Percentiles rank a stretch among this genome's conserved stretches.
These are phyloP conservation scores for Exophiala calicioides DNA, from an alignment of 2,329 filamentous ascomycete genomes.

Conservation along the genomic window DNA sequence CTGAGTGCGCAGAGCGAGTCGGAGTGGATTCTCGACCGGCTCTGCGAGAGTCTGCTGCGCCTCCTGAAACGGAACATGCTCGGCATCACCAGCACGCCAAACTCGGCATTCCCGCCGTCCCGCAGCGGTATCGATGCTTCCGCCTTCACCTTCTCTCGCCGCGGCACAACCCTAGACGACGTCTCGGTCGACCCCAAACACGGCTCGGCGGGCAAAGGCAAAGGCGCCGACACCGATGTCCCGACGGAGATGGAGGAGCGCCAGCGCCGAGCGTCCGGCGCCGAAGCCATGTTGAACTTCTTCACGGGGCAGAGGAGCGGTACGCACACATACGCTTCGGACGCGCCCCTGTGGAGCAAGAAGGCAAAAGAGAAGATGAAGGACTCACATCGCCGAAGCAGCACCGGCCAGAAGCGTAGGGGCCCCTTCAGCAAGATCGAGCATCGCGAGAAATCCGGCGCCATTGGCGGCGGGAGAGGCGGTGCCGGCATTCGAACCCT, in stretches of 20 bases:
- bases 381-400: conserved; percentile 3
- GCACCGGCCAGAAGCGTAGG: conserved; percentile 6
- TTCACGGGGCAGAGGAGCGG: conserved; percentile 26
- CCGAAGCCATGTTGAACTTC: conserved; percentile 24
- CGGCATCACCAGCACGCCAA: conserved; percentile 7
- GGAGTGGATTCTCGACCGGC: conserved; percentile 66
- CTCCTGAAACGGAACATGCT: conserved; percentile 28
- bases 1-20: conserved; percentile 63
- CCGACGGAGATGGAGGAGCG: conserved; percentile 11
- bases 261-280: conserved; percentile 23
- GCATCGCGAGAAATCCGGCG: background rate
- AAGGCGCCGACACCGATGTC: background rate
- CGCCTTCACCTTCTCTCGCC: conserved; percentile 11
- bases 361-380: conserved; percentile 19
- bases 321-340: conserved; percentile 14
- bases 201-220: conserved; percentile 10
- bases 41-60: conserved; percentile 65
- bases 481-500: conserved; percentile 19
- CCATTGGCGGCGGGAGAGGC: conserved; percentile 20
- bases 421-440: conserved; percentile 22
- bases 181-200: background rate
- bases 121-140: conserved; percentile 10
- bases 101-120: conserved; percentile 2
- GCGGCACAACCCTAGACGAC: conserved; percentile 9
- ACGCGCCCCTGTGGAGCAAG: conserved; percentile 25